These are phyloP conservation scores for Stenogyne calaminthoides DNA, from an alignment of 305 asterid genomes.

Conservation along the genomic window DNA sequence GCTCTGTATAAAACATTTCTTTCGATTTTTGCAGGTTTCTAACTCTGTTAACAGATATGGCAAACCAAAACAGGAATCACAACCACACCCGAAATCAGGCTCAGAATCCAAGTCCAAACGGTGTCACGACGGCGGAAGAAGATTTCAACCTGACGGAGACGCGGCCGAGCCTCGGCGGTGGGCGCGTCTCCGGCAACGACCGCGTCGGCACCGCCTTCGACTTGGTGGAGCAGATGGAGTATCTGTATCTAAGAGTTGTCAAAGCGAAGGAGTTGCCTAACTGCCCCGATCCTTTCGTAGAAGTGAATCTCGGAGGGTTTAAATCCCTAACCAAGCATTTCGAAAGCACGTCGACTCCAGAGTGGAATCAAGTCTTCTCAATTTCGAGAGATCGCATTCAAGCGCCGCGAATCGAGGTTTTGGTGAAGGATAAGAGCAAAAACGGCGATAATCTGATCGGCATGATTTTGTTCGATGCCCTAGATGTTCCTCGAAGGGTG, in stretches of 20 bases:
- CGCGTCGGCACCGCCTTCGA: slow-evolving; percentile 71
- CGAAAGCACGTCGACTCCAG: slow-evolving; percentile 52
- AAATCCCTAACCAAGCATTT: slow-evolving; percentile 51
- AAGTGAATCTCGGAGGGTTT: slow-evolving; percentile 66
- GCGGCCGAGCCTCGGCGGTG: slow-evolving; percentile 79
- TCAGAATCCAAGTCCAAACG: slow-evolving; percentile 22
- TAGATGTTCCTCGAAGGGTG: slow-evolving; percentile 76
- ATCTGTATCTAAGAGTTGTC: slow-evolving; percentile 64
- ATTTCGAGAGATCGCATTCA: slow-evolving; percentile 59
- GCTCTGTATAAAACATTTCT: not conserved
- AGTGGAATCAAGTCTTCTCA: slow-evolving; percentile 81
- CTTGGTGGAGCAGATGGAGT: slow-evolving; percentile 91
- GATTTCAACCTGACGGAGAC: slow-evolving; percentile 82
- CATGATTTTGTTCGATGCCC: slow-evolving; percentile 51
- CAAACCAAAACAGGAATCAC: slow-evolving; percentile 42
- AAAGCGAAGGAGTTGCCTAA: slow-evolving; percentile 67
- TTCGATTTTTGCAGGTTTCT: slow-evolving; percentile 9
- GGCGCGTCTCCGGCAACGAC: slow-evolving; percentile 59
- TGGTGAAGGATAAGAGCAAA: slow-evolving; percentile 59
- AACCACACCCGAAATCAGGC: slow-evolving; percentile 35
- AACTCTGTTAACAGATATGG: slow-evolving; percentile 21
- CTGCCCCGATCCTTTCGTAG: slow-evolving; percentile 61
- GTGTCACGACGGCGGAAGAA: slow-evolving; percentile 31
- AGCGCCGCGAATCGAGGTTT: slow-evolving; percentile 53
- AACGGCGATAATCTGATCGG: slow-evolving; percentile 67